Percentiles rank a stretch among this genome's conserved stretches.
Conservation (phyloP, 495 filamentous ascomycete species). For the Talaromyces thailandensis region DNA sequence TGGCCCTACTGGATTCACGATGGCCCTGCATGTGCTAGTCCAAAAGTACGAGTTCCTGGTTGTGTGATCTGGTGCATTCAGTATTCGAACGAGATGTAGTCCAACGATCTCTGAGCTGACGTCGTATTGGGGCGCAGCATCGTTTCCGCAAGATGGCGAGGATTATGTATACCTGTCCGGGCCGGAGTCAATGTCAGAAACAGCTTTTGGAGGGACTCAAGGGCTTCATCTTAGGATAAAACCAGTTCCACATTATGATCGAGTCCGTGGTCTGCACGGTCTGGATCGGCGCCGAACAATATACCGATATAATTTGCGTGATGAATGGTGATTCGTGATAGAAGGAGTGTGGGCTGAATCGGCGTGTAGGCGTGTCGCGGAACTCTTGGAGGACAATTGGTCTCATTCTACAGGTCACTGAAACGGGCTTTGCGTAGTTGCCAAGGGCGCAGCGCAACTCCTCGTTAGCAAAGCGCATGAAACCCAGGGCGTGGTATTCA, state of each 20-base stretch:
- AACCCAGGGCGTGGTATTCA: not conserved
- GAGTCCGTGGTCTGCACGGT: not conserved
- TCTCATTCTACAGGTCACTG: not conserved
- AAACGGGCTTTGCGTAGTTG: not conserved
- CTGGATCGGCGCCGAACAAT: not conserved
- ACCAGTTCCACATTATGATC: not conserved
- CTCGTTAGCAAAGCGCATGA: not conserved
- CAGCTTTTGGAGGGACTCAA: not conserved
- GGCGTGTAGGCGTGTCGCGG: no score
- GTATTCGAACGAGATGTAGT: slow-evolving; percentile 1
- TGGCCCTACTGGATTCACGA: no score
- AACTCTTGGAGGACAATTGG: not conserved
- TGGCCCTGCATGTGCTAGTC: no score
- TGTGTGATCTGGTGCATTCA: not conserved
- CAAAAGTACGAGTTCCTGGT: not conserved
- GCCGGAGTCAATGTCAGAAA: not conserved
- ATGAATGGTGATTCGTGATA: not conserved
- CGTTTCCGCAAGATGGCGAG: not conserved
- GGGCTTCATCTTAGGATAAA: not conserved
- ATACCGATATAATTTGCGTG: not conserved
- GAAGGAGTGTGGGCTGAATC: not conserved
- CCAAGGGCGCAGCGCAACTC: not conserved
- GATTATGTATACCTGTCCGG: not conserved
- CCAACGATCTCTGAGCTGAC: not conserved
- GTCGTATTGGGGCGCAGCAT: not conserved